A percentile compares a stretch with the other conserved stretches of the same genome.
phyloP scores from a whole-genome alignment of 257 asterid genomes.

The Ajuga chamaepitys region DNA sequence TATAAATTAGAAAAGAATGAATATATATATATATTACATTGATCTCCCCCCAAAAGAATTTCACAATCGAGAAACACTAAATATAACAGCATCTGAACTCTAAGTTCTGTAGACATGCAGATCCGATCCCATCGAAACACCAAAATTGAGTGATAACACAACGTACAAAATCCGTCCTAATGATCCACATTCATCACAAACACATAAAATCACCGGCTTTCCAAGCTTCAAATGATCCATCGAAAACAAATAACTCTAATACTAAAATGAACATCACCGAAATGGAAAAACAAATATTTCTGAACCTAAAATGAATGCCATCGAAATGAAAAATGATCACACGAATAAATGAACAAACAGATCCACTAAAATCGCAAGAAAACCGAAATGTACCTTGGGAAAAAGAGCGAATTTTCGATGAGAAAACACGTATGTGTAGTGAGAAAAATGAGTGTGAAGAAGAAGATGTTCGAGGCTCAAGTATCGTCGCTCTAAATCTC shows the following conservation, averaged over 20 bases:
- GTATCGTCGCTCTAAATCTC: too few species aligned
- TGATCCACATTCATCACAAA: neutral
- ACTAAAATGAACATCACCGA: neutral
- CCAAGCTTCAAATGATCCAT: neutral
- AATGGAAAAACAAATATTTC: neutral
- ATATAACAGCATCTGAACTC: neutral
- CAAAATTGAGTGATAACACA: neutral
- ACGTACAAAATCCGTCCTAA: neutral
- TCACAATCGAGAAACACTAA: neutral
- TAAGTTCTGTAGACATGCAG: conserved; percentile 14
- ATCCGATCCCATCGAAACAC: conserved; percentile 9
- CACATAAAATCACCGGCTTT: neutral
- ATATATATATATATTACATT: neutral
- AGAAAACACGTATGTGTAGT: neutral
- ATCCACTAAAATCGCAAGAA: neutral
- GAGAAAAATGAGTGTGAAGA: neutral
- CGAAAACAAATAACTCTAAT: neutral
- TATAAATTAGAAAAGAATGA: neutral
- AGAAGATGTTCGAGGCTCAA: conserved; percentile 2
- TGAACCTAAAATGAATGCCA: neutral
- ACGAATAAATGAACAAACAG: neutral
- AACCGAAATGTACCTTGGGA: conserved; percentile 18
- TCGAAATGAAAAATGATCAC: neutral
- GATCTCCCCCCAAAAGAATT: neutral
- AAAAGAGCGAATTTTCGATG: neutral